Base-by-base conservation (phyloP, 1,284 basidiomycete genomes). In the Ustanciosporium gigantosporum region DNA sequence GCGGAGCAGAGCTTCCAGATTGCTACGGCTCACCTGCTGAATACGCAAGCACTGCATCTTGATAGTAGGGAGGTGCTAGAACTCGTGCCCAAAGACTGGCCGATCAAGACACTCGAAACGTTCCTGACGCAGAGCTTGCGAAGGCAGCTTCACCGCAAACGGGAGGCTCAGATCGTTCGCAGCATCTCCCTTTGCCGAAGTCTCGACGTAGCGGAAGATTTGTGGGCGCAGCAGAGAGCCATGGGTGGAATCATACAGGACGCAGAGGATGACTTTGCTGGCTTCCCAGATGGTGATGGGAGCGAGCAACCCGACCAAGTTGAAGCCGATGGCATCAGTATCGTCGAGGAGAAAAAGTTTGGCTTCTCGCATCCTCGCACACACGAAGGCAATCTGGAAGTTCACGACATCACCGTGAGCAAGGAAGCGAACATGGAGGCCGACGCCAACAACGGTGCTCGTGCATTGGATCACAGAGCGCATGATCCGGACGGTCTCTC, bases 21-120 rank as follows among this genome's bases (percentile, higher is more conserved):
- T 17, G 56, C 68, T 5, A 59, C 67, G 2, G 56, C 69, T 11
- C 70, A 66, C 41, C 51, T 76, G 19, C 64, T 76, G 25, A 70
- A 68, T 34, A 64, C 59, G 16, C 62, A 73, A 36, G 46, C 72
- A 2, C 25, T 47, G 19, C 51, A 73, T 23, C 58, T 73, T n/a
- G 60, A 64, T 21, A 43, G 64, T 15, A 29, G 51, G 14, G 50
- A 68, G 21, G 55, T 76, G 27, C 57, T 76, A 6, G 39, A 51
- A 20, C 44, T 61, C 8, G 58, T 76, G 16, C 70, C 74, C 2
- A 34, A 41, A 9, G 40, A 55, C 25, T 76, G 73, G 73, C 46
- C 68, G 5, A 31, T 76, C 7, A 40, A 44, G 17, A 59, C 53
- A 8, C 52, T 76, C 7, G 48, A 64, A 32, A 67, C 68, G 4